Conservation (phyloP, 192 early-diverging fungal species). For the Backusella liffmaniae region DNA sequence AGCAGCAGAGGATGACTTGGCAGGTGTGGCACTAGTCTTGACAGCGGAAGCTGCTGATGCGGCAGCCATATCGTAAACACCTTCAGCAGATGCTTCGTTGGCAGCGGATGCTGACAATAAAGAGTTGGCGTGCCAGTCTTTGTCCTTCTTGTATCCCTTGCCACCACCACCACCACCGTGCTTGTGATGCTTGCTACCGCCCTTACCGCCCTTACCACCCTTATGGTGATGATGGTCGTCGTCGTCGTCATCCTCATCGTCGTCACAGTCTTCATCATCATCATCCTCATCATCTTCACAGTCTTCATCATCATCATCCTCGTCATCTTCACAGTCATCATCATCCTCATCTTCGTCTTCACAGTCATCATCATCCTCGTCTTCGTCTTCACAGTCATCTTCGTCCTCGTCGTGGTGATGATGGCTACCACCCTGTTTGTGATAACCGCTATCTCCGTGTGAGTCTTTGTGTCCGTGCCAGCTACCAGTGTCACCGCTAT, state of each 20-base stretch:
- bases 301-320: constrained; percentile 43
- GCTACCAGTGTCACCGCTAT: too few relatives aligned
- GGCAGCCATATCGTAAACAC: background rate
- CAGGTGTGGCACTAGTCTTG: background rate
- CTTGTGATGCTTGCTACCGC: background rate
- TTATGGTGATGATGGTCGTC: background rate
- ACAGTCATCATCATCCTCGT: constrained; percentile 24
- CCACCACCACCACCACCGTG: constrained; percentile 33
- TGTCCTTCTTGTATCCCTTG: background rate
- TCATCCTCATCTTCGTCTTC: constrained; percentile 63
- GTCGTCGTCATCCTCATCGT: background rate
- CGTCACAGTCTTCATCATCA: background rate
- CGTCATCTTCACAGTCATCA: constrained; percentile 34
- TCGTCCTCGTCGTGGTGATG: constrained; percentile 22
- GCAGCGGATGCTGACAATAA: background rate
- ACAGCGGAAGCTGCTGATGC: background rate
- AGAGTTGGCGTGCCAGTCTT: background rate
- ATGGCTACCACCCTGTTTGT: background rate
- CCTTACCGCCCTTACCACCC: background rate
- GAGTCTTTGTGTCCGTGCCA: background rate
- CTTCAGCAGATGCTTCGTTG: background rate
- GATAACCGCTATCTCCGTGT: background rate
- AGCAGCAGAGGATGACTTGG: background rate
- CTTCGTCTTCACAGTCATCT: constrained; percentile 33
- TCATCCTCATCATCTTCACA: constrained; percentile 24